phyloP scores from a whole-genome alignment of 495 filamentous ascomycete species.

The Lasiosphaeria miniovina region DNA sequence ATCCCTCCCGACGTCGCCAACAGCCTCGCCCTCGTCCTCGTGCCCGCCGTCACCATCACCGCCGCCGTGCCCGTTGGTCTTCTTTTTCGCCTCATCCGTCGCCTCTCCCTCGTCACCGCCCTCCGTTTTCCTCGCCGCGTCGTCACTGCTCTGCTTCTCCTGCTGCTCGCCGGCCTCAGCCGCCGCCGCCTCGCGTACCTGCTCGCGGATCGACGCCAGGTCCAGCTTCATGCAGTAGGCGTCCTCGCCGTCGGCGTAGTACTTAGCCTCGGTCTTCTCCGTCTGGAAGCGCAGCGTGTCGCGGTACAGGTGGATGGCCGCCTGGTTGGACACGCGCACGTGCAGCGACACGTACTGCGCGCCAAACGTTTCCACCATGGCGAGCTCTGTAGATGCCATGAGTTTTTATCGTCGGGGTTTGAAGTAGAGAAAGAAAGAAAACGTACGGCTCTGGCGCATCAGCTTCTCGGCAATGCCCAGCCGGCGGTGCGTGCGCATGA shows the following conservation, averaged over 20 bases:
- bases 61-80: constrained; percentile 4
- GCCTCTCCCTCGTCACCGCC: constrained; percentile 20
- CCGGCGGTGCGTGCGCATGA: constrained; percentile 92
- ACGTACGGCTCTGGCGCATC: constrained; percentile 93
- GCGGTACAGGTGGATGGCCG: constrained; percentile 86
- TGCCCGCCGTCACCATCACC: constrained; percentile 18
- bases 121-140: too few species aligned
- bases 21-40: constrained; percentile 44
- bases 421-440: constrained; percentile 4
- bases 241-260: constrained; percentile 98
- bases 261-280: constrained; percentile 86
- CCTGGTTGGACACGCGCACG: constrained; percentile 88
- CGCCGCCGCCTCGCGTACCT: constrained; percentile 38
- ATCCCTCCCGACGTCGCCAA: constrained; percentile 44
- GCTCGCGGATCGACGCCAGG: constrained; percentile 58
- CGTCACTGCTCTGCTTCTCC: too few species aligned
- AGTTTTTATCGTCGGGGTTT: background rate
- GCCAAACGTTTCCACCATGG: constrained; percentile 91
- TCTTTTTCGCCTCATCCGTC: constrained; percentile 32
- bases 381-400: constrained; percentile 59
- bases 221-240: constrained; percentile 92
- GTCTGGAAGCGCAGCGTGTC: constrained; percentile 90
- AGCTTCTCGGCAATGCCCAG: constrained; percentile 93
- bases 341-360: constrained; percentile 93
- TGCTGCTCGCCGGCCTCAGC: constrained; percentile 29